Evolutionary conservation across 1,284 basidiomycete species (phyloP).

Genomic region (Ceratorhiza oryzae-sativae): DNA sequence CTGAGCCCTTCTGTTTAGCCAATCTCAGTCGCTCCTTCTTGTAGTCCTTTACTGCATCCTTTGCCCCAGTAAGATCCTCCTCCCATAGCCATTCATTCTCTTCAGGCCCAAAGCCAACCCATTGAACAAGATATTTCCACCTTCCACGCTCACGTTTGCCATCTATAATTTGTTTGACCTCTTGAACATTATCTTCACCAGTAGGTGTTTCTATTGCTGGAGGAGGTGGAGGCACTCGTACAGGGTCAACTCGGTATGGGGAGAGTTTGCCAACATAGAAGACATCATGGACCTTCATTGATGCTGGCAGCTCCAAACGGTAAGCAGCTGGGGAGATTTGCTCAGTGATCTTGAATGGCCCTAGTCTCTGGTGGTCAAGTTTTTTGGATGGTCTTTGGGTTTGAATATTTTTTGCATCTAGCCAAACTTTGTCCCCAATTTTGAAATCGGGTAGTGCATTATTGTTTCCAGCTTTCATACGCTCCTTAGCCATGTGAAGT

Average conservation of each 20-base stretch:
- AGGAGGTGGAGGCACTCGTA: background rate
- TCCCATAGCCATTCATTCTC: background rate
- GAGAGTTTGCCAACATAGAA: conserved; percentile 51
- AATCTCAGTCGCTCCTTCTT: background rate
- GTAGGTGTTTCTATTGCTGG: conserved; percentile 31
- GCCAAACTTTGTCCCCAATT: conserved; percentile 42
- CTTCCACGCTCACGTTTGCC: background rate
- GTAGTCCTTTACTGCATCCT: background rate
- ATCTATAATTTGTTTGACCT: conserved; percentile 44
- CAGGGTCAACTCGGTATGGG: background rate
- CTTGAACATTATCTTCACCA: conserved; percentile 31
- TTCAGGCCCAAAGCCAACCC: conserved; percentile 5
- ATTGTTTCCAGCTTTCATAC: background rate
- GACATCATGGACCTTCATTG: conserved; percentile 51
- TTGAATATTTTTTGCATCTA: conserved; percentile 48
- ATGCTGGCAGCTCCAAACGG: conserved; percentile 49
- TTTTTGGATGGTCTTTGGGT: conserved; percentile 50
- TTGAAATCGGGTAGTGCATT: background rate
- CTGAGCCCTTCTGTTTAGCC: background rate
- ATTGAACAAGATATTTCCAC: background rate
- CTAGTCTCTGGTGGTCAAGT: conserved; percentile 48
- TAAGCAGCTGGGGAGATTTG: conserved; percentile 48
- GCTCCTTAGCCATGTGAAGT: background rate
- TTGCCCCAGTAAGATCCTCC: background rate
- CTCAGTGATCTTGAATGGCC: conserved; percentile 51